These are phyloP conservation scores for Boechera retrofracta DNA, from an alignment of 345 rosid genomes.

Conservation along the genomic window DNA sequence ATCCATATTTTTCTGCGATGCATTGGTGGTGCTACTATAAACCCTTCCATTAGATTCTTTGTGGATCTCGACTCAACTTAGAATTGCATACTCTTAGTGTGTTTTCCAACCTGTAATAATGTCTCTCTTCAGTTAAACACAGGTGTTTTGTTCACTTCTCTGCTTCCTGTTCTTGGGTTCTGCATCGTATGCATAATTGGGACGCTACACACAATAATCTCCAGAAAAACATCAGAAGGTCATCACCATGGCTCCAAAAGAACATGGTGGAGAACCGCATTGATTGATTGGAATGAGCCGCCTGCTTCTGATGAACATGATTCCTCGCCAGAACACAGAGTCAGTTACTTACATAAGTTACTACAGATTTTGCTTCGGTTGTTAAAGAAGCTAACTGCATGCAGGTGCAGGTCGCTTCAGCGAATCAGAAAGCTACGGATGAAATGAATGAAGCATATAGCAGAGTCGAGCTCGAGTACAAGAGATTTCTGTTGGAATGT, in stretches of 20 bases:
- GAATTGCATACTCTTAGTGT: neutral
- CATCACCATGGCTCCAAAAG: slow-evolving; percentile 32
- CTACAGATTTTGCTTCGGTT: neutral
- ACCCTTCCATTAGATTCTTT: neutral
- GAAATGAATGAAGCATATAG: slow-evolving; percentile 29
- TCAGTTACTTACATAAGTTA: slow-evolving; percentile 12
- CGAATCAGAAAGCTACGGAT: slow-evolving; percentile 3
- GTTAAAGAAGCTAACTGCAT: slow-evolving; percentile 6
- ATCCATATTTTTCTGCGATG: neutral
- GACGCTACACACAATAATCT: slow-evolving; percentile 17
- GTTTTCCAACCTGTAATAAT: slow-evolving; percentile 5
- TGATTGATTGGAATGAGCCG: slow-evolving; percentile 31
- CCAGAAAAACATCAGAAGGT: slow-evolving; percentile 4
- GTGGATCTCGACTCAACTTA: slow-evolving; percentile 7
- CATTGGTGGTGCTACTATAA: neutral
- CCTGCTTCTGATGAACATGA: slow-evolving; percentile 35
- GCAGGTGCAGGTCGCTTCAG: slow-evolving; percentile 38
- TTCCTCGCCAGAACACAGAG: slow-evolving; percentile 14
- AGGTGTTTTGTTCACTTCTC: slow-evolving; percentile 31
- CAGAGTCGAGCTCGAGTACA: slow-evolving; percentile 41
- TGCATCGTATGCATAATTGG: slow-evolving; percentile 36
- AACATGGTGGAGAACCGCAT: slow-evolving; percentile 41
- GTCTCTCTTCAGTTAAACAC: slow-evolving; percentile 38
- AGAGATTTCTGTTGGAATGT: slow-evolving; percentile 43
- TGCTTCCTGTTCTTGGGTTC: slow-evolving; percentile 41